Base-by-base conservation (phyloP, 306 rosid species). In the Carpinus fangiana region DNA sequence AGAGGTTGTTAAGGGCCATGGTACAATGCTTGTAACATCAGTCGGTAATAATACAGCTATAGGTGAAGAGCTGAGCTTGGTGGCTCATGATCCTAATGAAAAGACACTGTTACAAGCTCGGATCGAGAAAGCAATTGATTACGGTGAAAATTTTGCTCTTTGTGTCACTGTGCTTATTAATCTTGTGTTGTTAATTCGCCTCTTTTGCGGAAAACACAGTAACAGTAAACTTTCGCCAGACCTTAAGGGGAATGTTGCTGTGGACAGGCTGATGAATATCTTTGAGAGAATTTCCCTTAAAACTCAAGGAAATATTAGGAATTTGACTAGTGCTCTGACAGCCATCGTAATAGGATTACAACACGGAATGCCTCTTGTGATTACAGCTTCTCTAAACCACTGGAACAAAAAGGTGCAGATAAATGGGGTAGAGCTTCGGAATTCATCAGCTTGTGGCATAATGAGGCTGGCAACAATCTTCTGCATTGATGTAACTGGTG, bases 401-500 rank as follows among this genome's bases (percentile, higher is more conserved):
- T 84, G 87, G 87, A 82, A 38, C n/a, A 57, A 82, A 59, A 83
- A 83, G 77, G 77, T 76, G 31, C 52, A 12, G 61, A 57, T 52
- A 50, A 66, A 54, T 8, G 23, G 64, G 45, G 90, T 54, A 8
- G 71, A 77, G 23, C 56, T 81, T 43, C 81, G 2, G 21, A 87
- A 90, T 79, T 70, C 86, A 61, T 86, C 91, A 45, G 85, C 90
- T 68, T 87, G 89, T 85, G 86, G 86, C n/a, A 88, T 89, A 74
- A 72, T 93, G 84, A 95, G 97, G 16, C 81, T 84, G 61, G 82
- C 88, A 47, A 87, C 90, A 7, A 89, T 78, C n/a, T 77, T 91
- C 59, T 82, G 87, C 74, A 48, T 90, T 4, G 93, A 91, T 65
- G 80, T 59, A 70, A 79, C 95, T 1, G 88, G 88, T 43, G 86